Percentiles rank a stretch among this genome's conserved stretches.
Conservation (phyloP, 345 rosid species). For the Brassica rapa region DNA sequence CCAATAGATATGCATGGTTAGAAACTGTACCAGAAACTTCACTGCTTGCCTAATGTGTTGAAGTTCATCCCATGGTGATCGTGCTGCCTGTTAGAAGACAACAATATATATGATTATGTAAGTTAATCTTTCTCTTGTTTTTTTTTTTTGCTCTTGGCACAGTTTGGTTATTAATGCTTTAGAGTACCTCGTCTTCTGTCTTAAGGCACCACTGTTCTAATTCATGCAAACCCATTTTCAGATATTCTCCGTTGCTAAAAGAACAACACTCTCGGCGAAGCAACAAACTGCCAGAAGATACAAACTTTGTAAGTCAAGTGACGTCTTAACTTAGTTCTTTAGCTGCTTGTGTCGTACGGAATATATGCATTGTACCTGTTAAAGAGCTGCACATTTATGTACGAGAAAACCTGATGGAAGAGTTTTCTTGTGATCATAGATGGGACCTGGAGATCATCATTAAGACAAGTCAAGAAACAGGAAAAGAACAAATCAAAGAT, state of each 20-base stretch:
- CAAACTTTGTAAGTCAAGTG: constrained; percentile 10
- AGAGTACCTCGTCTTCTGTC: constrained; percentile 54
- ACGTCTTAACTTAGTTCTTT: constrained; percentile 1
- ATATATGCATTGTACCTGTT: constrained; percentile 51
- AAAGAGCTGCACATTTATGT: constrained; percentile 68
- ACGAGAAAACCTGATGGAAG: constrained; percentile 60
- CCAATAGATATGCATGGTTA: constrained; percentile 8
- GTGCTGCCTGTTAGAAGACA: constrained; percentile 52
- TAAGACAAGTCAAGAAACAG: constrained; percentile 23
- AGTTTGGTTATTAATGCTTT: not conserved
- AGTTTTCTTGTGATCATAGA: constrained; percentile 54
- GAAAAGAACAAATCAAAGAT: not conserved
- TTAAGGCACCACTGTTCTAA: constrained; percentile 64
- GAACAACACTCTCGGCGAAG: constrained; percentile 77
- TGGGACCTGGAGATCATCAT: constrained; percentile 53
- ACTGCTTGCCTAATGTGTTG: constrained; percentile 69
- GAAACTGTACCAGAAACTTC: constrained; percentile 56
- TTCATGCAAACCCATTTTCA: constrained; percentile 63
- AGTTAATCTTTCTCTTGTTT: not conserved
- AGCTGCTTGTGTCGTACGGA: constrained; percentile 2
- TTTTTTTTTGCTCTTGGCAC: no score
- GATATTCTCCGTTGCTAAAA: constrained; percentile 71
- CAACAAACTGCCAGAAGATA: constrained; percentile 52
- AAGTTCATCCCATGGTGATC: constrained; percentile 65
- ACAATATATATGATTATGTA: not conserved